Base-by-base conservation (phyloP, 257 asterid genomes). In the Leonotis leonurus region DNA sequence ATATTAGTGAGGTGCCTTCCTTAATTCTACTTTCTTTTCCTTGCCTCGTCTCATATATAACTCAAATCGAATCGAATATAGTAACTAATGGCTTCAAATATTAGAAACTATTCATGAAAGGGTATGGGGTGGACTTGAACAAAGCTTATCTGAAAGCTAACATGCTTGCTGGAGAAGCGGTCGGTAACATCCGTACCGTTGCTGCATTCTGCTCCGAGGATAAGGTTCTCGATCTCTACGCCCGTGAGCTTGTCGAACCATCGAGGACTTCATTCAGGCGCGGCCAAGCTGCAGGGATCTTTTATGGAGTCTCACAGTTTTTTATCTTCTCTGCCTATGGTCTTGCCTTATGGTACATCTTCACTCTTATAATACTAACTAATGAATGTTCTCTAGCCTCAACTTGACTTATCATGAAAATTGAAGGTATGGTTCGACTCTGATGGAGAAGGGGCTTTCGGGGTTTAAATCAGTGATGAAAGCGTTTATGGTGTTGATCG, bases 141-240 rank as follows among this genome's bases (percentile, higher is more conserved):
- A 93, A 87, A 75, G 94, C 96, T 1, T 93, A 93, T 70, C 96
- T 93, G 29, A 89, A 83, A 76, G 97, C 97, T 17, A 93, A 93
- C 77, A 89, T 87, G 97, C 88, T 89, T 24, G 97, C 97, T 16
- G 97, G 96, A 40, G 99, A 93, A 81, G 97, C 99, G 2, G 99
- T 93, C 69, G 86, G 99, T 73, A 92, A 93, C 70, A 93, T 93
- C 40, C 71, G 99, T 50, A 93, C 99, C 0, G 88, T 93, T 32
- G 97, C 96, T 8, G 99, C 99, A 4, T 93, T 93, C 67, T 89
- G 99, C 64, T 65, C 97, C 0, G 99, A 93, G 86, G 84, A 80
- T 67, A 93, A 93, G 60, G 94, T 93, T 14, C 75, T 86, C 3
- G 91, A 82, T 66, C 91, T 81, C 43, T 93, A 93, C 44, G 69